Base-by-base conservation (phyloP, 2,329 filamentous ascomycete genomes). In the Nemania serpens region DNA sequence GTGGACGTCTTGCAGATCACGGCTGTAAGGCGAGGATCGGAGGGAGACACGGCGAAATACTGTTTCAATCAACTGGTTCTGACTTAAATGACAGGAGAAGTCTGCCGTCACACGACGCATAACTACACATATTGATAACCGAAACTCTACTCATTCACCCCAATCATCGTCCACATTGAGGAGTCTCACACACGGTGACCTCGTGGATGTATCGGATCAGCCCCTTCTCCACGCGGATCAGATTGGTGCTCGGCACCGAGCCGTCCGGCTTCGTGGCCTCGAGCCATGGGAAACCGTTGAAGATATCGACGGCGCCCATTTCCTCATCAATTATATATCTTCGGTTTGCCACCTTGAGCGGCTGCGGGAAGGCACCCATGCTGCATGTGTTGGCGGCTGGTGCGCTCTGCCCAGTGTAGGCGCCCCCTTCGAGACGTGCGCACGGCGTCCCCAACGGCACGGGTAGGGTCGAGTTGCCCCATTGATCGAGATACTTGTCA, bases 261-360 rank as follows among this genome's bases (percentile, higher is more conserved):
- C 68, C 70, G n/a, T 67, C 52, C 1, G 69, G 65, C 58, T 67
- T 70, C 4, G 37, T 50, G 0, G 58, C 61, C 41, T 71, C 70
- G 46, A 71, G 65, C 61, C 69, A 71, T 1, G 70, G 71, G 60
- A 74, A 74, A 22, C 66, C 65, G 46, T 74, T 71, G 61, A 74
- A 74, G 54, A 74, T 63, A 33, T 70, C 68, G 1, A 74, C 58
- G 1, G 65, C 71, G 10, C 71, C 72, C 2, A 71, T 45, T 55
- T 70, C 69, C 55, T 74, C 71, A 43, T 74, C 71, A 18, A 74
- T 70, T 33, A 73, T 61, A 50, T 74, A 74, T 12, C 72, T 69
- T 0, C 71, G 70, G 37, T 71, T 64, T 1, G 20, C 60, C 15
- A 73, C 63, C 29, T 64, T 67, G 48, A 74, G 67, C 1, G 65